Evolutionary conservation across 2,329 filamentous ascomycete genomes (phyloP).

Genomic region (Talaromyces sp.): DNA sequence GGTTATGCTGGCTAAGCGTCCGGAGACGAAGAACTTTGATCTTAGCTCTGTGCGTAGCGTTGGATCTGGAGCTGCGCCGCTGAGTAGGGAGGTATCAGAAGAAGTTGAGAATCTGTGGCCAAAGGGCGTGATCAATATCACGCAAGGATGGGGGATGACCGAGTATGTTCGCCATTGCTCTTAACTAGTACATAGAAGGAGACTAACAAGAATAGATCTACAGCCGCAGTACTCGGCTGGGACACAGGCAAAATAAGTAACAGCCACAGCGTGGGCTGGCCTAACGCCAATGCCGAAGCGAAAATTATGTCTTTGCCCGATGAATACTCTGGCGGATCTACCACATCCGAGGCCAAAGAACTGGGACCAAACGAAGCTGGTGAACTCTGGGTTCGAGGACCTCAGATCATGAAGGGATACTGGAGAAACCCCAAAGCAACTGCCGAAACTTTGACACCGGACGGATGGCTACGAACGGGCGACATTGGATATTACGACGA

Average conservation of each 20-base stretch:
- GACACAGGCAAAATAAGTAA: constrained; percentile 47
- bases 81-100: constrained; percentile 47
- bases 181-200: constrained; percentile 42
- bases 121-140: constrained; percentile 47
- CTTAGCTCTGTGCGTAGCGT: constrained; percentile 59
- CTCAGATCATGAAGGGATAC: constrained; percentile 70
- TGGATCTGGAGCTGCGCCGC: constrained; percentile 64
- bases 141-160: constrained; percentile 70
- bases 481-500: constrained; percentile 64
- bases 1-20: constrained; percentile 66
- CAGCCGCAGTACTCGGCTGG: constrained; percentile 65
- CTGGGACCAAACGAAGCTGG: constrained; percentile 46
- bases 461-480: constrained; percentile 67
- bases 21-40: constrained; percentile 60
- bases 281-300: constrained; percentile 64
- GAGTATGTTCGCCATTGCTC: background rate
- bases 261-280: constrained; percentile 53
- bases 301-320: constrained; percentile 53
- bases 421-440: constrained; percentile 68
- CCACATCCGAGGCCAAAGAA: background rate
- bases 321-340: background rate
- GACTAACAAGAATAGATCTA: constrained; percentile 68
- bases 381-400: constrained; percentile 68
- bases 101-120: constrained; percentile 57
- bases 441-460: constrained; percentile 53